Evolutionary conservation across 2,329 filamentous ascomycete genomes (phyloP).

Genomic region (Pseudodiploospora longispora): DNA sequence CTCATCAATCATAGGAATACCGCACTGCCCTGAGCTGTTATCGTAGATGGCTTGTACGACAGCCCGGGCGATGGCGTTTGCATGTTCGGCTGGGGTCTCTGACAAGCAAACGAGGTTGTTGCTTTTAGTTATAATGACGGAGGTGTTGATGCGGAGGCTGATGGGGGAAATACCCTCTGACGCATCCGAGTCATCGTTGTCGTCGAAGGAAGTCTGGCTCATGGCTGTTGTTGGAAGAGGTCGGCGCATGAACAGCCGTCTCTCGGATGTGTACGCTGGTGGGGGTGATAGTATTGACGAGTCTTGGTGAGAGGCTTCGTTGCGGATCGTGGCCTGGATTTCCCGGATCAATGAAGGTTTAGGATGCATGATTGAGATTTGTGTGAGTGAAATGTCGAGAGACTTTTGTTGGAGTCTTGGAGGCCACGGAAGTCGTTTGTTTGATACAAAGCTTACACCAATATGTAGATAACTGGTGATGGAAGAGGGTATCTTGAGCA

Average conservation of each 20-base stretch:
- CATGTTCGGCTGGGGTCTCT: constrained; percentile 29
- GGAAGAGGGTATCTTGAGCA: too few relatives aligned
- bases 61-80: constrained; percentile 34
- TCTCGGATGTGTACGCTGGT: constrained; percentile 22
- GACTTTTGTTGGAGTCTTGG: too few relatives aligned
- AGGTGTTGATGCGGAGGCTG: constrained; percentile 39
- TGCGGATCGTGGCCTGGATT: constrained; percentile 7
- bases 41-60: constrained; percentile 37
- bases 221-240: constrained; percentile 3
- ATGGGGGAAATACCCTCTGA: constrained; percentile 29
- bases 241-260: constrained; percentile 7
- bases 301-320: constrained; percentile 10
- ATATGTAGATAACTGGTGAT: too few relatives aligned
- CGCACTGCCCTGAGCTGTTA: constrained; percentile 29
- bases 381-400: too few relatives aligned
- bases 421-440: too few relatives aligned
- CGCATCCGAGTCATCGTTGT: constrained; percentile 12
- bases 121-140: constrained; percentile 36
- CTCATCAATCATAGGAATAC: constrained; percentile 39
- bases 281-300: constrained; percentile 14
- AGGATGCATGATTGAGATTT: too few relatives aligned
- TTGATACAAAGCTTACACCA: too few relatives aligned
- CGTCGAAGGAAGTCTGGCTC: constrained; percentile 2
- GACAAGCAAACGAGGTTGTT: constrained; percentile 41
- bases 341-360: too few relatives aligned